Evolutionary conservation across 2,329 filamentous ascomycete genomes (phyloP).

Genomic region (Venturiaceae sp.): DNA sequence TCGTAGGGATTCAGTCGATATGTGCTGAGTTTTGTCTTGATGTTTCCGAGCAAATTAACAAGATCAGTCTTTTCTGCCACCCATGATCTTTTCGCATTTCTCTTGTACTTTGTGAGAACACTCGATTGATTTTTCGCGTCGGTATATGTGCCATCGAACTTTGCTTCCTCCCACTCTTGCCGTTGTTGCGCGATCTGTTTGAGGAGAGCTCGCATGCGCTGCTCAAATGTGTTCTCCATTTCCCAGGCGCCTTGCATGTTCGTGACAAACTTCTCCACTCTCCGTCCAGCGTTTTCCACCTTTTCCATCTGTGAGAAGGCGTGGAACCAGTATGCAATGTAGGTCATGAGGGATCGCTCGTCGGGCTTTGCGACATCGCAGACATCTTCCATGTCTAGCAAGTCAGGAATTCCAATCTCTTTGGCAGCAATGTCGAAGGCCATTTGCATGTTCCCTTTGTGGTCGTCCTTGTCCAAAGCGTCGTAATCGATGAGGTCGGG

Average conservation of each 20-base stretch:
- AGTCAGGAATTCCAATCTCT: constrained; percentile 92
- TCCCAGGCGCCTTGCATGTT: constrained; percentile 99
- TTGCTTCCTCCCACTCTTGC: constrained; percentile 65
- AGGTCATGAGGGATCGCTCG: constrained; percentile 95
- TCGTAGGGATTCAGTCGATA: constrained; percentile 88
- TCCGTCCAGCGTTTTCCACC: constrained; percentile 90
- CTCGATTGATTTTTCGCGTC: constrained; percentile 83
- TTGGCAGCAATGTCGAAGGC: constrained; percentile 94
- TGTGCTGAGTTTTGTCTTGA: constrained; percentile 96
- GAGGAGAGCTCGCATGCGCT: constrained; percentile 76
- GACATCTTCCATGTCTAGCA: constrained; percentile 96
- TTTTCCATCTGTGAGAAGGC: constrained; percentile 98
- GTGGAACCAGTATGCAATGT: constrained; percentile 99
- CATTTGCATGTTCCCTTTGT: constrained; percentile 93
- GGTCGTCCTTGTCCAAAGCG: constrained; percentile 83
- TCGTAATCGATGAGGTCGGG: constrained; percentile 98
- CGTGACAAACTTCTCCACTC: constrained; percentile 96
- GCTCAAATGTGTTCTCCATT: constrained; percentile 95
- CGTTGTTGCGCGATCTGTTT: constrained; percentile 64
- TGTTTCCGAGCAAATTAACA: constrained; percentile 86
- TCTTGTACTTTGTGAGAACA: constrained; percentile 83
- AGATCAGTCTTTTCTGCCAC: constrained; percentile 96
- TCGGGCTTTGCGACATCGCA: constrained; percentile 94
- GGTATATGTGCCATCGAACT: constrained; percentile 82
- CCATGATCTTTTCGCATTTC: constrained; percentile 84